Evolutionary conservation across 2,329 filamentous ascomycete genomes (phyloP).

Genomic region (Sporothrix variecibatus): DNA sequence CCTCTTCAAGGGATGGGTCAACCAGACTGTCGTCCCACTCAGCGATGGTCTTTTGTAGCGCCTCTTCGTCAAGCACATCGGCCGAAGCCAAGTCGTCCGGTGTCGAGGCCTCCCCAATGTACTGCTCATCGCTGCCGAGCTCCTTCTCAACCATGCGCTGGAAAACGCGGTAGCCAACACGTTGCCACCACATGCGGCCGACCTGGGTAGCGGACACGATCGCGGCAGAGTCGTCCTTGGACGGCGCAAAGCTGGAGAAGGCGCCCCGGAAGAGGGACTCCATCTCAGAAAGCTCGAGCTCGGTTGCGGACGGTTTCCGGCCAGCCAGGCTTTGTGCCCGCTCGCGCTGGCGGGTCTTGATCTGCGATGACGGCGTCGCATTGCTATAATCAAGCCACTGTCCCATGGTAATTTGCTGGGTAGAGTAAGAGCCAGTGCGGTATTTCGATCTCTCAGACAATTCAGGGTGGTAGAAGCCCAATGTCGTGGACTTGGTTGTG

Average conservation of each 20-base stretch:
- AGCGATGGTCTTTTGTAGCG: constrained; percentile 57
- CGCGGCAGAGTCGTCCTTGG: constrained; percentile 70
- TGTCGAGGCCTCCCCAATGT: constrained; percentile 40
- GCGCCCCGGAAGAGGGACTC: constrained; percentile 74
- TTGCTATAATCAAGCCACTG: constrained; percentile 72
- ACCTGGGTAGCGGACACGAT: constrained; percentile 68
- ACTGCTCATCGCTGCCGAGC: constrained; percentile 41
- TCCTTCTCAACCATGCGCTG: constrained; percentile 63
- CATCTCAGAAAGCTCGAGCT: constrained; percentile 65
- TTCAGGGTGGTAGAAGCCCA: constrained; percentile 43
- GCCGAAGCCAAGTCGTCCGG: constrained; percentile 27
- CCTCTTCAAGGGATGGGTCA: constrained; percentile 59
- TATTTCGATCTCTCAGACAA: constrained; percentile 55
- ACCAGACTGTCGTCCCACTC: constrained; percentile 60
- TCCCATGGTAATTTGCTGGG: constrained; percentile 65
- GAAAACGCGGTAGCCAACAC: constrained; percentile 65
- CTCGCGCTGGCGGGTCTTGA: constrained; percentile 67
- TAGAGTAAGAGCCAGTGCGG: constrained; percentile 63
- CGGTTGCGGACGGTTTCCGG: constrained; percentile 56
- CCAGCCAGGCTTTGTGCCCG: constrained; percentile 68
- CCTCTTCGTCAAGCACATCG: constrained; percentile 49
- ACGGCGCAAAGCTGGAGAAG: constrained; percentile 79
- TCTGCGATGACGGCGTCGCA: constrained; percentile 57
- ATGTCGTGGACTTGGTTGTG: constrained; percentile 59
- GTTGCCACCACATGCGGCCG: constrained; percentile 76